Evolutionary conservation across 331 rosid genomes (phyloP), one percentile per base, ranked within the genome.

Genomic region (Acacia concinna): DNA sequence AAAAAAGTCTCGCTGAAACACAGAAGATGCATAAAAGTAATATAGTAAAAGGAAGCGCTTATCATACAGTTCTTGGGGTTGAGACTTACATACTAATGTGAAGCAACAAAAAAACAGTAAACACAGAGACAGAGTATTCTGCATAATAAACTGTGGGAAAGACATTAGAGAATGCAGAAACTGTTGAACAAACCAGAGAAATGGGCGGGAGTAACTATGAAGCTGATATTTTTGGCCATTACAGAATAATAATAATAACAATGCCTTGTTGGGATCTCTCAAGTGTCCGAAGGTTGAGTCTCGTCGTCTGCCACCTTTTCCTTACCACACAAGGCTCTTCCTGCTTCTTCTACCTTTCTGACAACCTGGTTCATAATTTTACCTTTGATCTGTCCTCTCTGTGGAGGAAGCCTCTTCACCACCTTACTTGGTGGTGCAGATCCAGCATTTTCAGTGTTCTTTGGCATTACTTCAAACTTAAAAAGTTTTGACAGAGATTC

Each of bases 331-430:
- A 66, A 68, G 34, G 78, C 54, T 73, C 71, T 83, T 37, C 84
- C 79, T 23, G 66, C 79, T 80, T 66, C 75, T 43, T 84, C 71
- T 66, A 86, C 85, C 82, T 40, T 59, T 49, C 67, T 79, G 49
- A 60, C 18, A 59, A 87, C 41, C 65, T 74, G 71, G 51, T 62
- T 56, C 64, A 73, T 40, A 78, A 88, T 86, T 62, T 72, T 59
- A 35, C 40, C 78, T 82, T 84, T 90, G 84, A 86, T 62, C 74
- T 75, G 78, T 38, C 94, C 94, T 83, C 94, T 80, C 67, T 63
- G 81, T 15, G 92, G 88, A 60, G 90, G 90, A 73, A 80, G 32
- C 83, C 81, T 79, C 17, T 20, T 51, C 23, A 37, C 68, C 54
- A 17, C 78, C 73, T 43, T 68, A 30, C 31, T 47, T 41, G 67